Conservation (phyloP, 1,284 basidiomycete genomes). For the Cryptococcus neoformans region DNA sequence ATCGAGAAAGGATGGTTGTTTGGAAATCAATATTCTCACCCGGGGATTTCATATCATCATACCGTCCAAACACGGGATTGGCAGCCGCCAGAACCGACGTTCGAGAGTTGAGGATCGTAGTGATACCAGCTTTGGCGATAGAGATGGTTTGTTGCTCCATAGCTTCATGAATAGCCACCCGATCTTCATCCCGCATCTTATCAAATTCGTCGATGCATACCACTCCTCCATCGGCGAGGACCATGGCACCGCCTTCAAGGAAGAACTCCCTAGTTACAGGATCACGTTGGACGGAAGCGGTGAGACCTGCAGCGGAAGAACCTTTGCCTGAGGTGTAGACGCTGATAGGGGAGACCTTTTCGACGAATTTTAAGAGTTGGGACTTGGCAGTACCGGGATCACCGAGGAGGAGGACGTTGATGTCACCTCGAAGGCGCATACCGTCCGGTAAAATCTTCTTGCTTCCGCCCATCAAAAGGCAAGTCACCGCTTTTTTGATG, state of each 20-base stretch:
- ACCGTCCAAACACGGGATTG: conserved; percentile 97
- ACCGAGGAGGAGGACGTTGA: conserved; percentile 93
- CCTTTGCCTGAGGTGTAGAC: conserved; percentile 99
- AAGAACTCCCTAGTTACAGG: conserved; percentile 83
- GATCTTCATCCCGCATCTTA: conserved; percentile 99
- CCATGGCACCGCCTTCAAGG: conserved; percentile 99
- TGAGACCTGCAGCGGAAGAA: conserved; percentile 95
- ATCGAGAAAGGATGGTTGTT: conserved; percentile 96
- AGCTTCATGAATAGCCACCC: conserved; percentile 98
- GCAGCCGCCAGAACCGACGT: conserved; percentile 97
- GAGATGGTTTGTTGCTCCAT: conserved; percentile 99
- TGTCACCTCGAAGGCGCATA: conserved; percentile 95
- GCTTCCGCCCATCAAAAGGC: conserved; percentile 94
- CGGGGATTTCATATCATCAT: conserved; percentile 95
- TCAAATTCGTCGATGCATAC: conserved; percentile 99
- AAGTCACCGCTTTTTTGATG: conserved; percentile 97
- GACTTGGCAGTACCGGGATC: conserved; percentile 99
- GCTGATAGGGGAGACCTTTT: conserved; percentile 96
- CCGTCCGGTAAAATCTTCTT: conserved; percentile 98
- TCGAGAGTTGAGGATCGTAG: conserved; percentile 93
- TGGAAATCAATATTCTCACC: conserved; percentile 63
- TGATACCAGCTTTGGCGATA: conserved; percentile 99
- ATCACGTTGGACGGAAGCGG: conserved; percentile 96
- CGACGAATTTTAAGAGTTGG: conserved; percentile 96
- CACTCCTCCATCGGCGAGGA: conserved; percentile 95